These are phyloP conservation scores for Teratosphaeria pseudoeucalypti DNA, from an alignment of 2,329 filamentous ascomycete genomes.

Conservation along the genomic window DNA sequence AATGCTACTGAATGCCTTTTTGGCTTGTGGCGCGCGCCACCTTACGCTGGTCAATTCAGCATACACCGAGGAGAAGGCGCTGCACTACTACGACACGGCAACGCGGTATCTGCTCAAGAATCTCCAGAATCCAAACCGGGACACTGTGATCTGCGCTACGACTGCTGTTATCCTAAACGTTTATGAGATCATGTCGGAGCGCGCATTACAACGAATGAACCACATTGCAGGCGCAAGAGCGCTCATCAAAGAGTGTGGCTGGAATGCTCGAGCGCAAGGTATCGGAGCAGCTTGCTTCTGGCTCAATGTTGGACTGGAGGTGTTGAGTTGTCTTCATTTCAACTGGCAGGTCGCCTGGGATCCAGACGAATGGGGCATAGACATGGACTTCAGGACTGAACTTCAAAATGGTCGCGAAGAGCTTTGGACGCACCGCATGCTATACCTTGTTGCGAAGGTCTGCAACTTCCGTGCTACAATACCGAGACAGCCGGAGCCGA, in stretches of 20 bases:
- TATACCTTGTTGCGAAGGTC: conserved; percentile 81
- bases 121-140: conserved; percentile 73
- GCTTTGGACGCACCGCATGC: conserved; percentile 75
- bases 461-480: conserved; percentile 71
- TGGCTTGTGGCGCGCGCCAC: conserved; percentile 81
- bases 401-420: conserved; percentile 60
- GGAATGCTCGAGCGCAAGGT: conserved; percentile 69
- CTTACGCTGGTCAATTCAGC: conserved; percentile 59
- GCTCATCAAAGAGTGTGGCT: conserved; percentile 79
- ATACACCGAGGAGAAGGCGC: conserved; percentile 65
- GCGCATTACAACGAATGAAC: conserved; percentile 69
- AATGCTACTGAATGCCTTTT: conserved; percentile 78
- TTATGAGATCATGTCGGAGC: conserved; percentile 85
- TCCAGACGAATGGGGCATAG: conserved; percentile 79
- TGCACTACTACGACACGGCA: conserved; percentile 77
- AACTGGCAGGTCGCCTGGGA: conserved; percentile 84
- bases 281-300: conserved; percentile 86
- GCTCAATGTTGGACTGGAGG: conserved; percentile 83
- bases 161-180: conserved; percentile 83
- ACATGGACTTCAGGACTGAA: conserved; percentile 58
- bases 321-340: conserved; percentile 78
- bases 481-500: conserved; percentile 41
- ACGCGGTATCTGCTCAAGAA: conserved; percentile 66
- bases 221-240: conserved; percentile 78
- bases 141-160: conserved; percentile 74